These are phyloP conservation scores for Lichenothelia convexa DNA, from an alignment of 495 filamentous ascomycete genomes.

Conservation along the genomic window DNA sequence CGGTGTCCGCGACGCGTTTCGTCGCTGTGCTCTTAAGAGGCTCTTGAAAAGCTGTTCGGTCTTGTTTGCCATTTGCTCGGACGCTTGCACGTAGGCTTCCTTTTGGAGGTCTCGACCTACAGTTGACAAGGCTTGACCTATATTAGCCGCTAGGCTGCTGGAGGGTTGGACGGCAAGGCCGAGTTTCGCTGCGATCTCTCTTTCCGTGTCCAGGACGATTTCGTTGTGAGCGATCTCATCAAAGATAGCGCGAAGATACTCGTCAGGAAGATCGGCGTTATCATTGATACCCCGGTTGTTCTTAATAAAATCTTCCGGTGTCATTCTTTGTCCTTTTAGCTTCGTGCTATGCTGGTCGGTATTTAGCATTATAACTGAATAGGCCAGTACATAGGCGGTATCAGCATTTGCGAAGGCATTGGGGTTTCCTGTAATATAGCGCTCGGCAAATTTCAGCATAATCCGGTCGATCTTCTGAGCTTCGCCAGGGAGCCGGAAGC, in stretches of 20 bases:
- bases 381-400: slow-evolving; percentile 88
- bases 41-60: slow-evolving; percentile 82
- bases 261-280: slow-evolving; percentile 77
- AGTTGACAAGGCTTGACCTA: slow-evolving; percentile 77
- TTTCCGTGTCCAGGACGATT: slow-evolving; percentile 85
- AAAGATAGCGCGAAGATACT: slow-evolving; percentile 77
- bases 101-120: slow-evolving; percentile 81
- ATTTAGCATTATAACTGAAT: slow-evolving; percentile 62
- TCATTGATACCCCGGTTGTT: slow-evolving; percentile 99
- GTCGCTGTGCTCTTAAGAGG: slow-evolving; percentile 68
- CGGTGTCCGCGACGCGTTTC: slow-evolving; percentile 47
- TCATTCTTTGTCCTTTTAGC: slow-evolving; percentile 68
- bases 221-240: slow-evolving; percentile 84
- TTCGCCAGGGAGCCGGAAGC: slow-evolving; percentile 88
- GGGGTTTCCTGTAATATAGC: slow-evolving; percentile 85
- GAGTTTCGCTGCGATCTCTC: slow-evolving; percentile 63
- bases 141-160: slow-evolving; percentile 58
- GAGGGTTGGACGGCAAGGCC: slow-evolving; percentile 40
- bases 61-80: slow-evolving; percentile 82
- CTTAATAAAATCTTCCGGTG: slow-evolving; percentile 90
- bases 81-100: slow-evolving; percentile 85
- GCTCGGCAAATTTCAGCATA: slow-evolving; percentile 97
- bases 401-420: slow-evolving; percentile 97
- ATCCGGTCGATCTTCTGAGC: slow-evolving; percentile 99
- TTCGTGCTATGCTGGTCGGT: slow-evolving; percentile 81